Percentiles rank a stretch among this genome's conserved stretches.
Evolutionary conservation across 352 stramenopile genomes (phyloP).

Genomic region (Thraustochytrium aureum): DNA sequence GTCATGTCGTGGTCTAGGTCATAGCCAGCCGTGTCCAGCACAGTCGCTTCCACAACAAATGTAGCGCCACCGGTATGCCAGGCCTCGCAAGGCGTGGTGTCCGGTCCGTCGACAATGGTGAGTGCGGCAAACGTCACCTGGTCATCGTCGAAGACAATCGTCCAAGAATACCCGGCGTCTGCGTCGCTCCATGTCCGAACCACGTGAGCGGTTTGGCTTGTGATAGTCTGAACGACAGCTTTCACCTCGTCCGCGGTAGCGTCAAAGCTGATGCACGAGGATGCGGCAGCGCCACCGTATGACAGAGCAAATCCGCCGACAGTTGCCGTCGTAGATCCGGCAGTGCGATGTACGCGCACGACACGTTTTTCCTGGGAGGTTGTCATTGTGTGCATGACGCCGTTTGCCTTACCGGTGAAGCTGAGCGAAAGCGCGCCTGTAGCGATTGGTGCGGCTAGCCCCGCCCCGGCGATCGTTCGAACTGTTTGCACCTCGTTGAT

Average conservation of each 20-base stretch:
- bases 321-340: background rate
- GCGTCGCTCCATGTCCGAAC: constrained; percentile 66
- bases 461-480: background rate
- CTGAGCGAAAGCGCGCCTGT: background rate
- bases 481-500: constrained; percentile 91
- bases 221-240: constrained; percentile 73
- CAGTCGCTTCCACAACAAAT: background rate
- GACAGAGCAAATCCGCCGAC: background rate
- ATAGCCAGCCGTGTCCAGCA: background rate
- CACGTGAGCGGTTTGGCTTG: constrained; percentile 66
- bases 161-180: constrained; percentile 14
- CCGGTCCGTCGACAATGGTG: constrained; percentile 17
- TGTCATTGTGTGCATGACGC: background rate
- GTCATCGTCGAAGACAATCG: constrained; percentile 28
- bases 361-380: constrained; percentile 27
- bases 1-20: constrained; percentile 37
- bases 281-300: background rate
- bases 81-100: background rate
- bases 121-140: background rate
- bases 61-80: constrained; percentile 4
- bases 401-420: constrained; percentile 9
- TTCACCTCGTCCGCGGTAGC: constrained; percentile 58
- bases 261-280: constrained; percentile 15
- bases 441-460: background rate
- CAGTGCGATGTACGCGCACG: background rate